A percentile compares a stretch with the other conserved stretches of the same genome.
Evolutionary conservation across 345 rosid species (phyloP).

Genomic region (Ceriops decandra): DNA sequence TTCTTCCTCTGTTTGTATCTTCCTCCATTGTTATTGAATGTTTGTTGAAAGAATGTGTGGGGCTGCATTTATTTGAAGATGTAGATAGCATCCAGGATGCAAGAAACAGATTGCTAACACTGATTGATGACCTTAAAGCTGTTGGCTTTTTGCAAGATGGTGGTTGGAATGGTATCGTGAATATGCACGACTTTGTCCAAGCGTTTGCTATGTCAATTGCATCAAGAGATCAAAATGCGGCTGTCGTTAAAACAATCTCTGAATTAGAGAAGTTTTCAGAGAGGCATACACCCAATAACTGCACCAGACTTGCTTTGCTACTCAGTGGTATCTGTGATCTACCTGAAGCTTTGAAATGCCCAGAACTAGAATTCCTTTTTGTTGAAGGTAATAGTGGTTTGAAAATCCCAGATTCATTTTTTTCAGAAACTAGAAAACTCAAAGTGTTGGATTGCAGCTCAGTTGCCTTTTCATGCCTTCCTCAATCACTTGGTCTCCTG

Average conservation of each 20-base stretch:
- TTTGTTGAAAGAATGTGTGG: slow-evolving; percentile 1
- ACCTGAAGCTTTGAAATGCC: slow-evolving; percentile 6
- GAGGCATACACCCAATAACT: not conserved
- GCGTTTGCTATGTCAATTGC: not conserved
- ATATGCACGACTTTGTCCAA: slow-evolving; percentile 11
- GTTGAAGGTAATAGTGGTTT: too few relatives aligned
- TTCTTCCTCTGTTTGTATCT: not conserved
- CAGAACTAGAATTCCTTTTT: not conserved
- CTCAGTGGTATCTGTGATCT: not conserved
- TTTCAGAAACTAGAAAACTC: not conserved
- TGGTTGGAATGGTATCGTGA: not conserved
- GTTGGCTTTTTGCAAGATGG: not conserved
- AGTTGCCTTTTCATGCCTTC: not conserved
- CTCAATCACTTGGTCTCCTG: not conserved
- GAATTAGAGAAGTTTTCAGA: too few relatives aligned
- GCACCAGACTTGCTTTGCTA: slow-evolving; percentile 1
- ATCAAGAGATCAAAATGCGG: not conserved
- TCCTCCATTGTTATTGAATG: not conserved
- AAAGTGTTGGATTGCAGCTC: slow-evolving; percentile 10
- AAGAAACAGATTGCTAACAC: not conserved
- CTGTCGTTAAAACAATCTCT: not conserved
- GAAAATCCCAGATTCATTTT: not conserved
- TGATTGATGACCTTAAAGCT: slow-evolving; percentile 2
- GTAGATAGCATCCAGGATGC: not conserved
- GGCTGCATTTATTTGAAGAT: not conserved